A percentile compares a stretch with the other conserved stretches of the same genome.
Evolutionary conservation across 2,329 filamentous ascomycete genomes (phyloP).

Genomic region (Berkeleyomyces rouxiae): DNA sequence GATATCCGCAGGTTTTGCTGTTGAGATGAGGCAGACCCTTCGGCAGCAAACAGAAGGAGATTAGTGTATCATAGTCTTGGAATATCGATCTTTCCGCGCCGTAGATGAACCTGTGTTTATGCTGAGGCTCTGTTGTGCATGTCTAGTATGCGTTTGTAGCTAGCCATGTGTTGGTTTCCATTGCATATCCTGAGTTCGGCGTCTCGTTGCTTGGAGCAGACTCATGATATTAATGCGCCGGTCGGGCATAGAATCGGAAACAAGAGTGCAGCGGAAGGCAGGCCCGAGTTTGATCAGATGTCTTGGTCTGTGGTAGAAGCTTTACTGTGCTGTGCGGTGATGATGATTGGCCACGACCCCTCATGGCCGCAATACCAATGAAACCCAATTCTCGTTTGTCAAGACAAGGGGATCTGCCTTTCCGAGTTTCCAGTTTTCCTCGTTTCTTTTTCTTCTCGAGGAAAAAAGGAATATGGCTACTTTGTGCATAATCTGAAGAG

Average conservation of each 20-base stretch:
- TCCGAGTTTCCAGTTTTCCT: background rate
- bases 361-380: background rate
- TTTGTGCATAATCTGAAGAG: too few species aligned
- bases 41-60: background rate
- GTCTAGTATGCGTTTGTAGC: background rate
- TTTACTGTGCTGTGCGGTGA: background rate
- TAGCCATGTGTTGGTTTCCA: background rate
- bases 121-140: background rate
- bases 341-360: background rate
- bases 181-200: background rate
- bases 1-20: background rate
- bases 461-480: too few species aligned
- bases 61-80: too few species aligned
- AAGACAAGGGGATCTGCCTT: background rate
- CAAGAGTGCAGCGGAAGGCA: background rate
- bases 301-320: background rate
- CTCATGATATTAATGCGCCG: background rate
- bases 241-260: background rate
- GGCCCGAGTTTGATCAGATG: background rate
- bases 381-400: background rate
- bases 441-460: too few species aligned
- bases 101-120: too few species aligned
- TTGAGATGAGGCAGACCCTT: background rate
- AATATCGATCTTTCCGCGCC: too few species aligned
- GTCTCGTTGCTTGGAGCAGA: background rate